Evolutionary conservation across 2,329 filamentous ascomycete genomes (phyloP).

Genomic region (Fusarium camptoceras): DNA sequence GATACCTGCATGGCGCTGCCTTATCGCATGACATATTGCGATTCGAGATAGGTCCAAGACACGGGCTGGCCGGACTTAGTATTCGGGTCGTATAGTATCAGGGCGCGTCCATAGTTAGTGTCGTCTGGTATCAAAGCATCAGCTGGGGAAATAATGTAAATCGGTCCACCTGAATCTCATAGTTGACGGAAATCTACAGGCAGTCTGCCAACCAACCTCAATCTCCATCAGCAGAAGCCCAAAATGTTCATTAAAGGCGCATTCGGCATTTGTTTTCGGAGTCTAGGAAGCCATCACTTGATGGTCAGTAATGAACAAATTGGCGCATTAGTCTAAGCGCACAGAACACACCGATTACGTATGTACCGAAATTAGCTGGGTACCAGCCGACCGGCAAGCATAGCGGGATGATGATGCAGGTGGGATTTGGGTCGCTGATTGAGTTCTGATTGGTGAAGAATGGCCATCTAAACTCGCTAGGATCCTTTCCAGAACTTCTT

Average conservation of each 20-base stretch:
- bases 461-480: conserved; percentile 27
- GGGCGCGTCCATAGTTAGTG: conserved; percentile 25
- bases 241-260: conserved; percentile 4
- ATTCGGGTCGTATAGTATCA: not conserved
- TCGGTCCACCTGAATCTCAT: not conserved
- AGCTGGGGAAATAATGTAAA: conserved; percentile 7
- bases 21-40: not conserved
- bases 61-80: conserved; percentile 9
- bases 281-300: conserved; percentile 5
- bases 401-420: conserved; percentile 38
- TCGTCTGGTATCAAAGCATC: conserved; percentile 36
- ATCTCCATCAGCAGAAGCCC: not conserved
- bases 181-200: not conserved
- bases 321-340: conserved; percentile 27
- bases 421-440: conserved; percentile 11
- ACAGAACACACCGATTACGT: conserved; percentile 28
- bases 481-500: conserved; percentile 44
- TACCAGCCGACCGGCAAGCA: conserved; percentile 38
- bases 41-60: not conserved
- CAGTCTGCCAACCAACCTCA: not conserved
- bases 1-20: conserved; percentile 14
- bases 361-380: conserved; percentile 36
- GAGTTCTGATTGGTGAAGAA: conserved; percentile 32
- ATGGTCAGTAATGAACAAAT: conserved; percentile 17
- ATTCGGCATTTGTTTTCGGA: conserved; percentile 25